Evolutionary conservation across 2,329 filamentous ascomycete genomes (phyloP).

Genomic region (Sporothrix variecibatus): DNA sequence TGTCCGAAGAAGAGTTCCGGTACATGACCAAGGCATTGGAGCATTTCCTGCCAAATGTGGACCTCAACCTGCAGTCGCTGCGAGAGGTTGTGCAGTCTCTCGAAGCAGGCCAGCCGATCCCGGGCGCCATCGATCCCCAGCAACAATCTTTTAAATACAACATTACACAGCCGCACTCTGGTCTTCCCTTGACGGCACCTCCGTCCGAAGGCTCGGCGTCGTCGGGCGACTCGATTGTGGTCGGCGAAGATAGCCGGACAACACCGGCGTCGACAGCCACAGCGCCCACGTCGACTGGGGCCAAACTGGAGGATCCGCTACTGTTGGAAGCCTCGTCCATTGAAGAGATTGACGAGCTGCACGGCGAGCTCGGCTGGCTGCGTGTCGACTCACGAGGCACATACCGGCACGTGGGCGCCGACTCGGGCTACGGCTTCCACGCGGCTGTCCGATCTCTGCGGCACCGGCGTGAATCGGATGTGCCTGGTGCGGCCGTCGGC

Average conservation of each 20-base stretch:
- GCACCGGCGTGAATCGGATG: conserved; percentile 25
- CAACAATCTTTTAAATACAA: not conserved
- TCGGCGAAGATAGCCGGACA: conserved; percentile 16
- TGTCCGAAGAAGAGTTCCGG: conserved; percentile 37
- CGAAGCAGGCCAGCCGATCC: not conserved
- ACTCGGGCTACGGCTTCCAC: conserved; percentile 35
- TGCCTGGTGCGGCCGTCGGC: not conserved
- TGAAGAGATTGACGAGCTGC: conserved; percentile 33
- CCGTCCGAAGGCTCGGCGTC: conserved; percentile 12
- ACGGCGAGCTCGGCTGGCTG: conserved; percentile 34
- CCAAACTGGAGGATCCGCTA: conserved; percentile 15
- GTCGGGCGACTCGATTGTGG: conserved; percentile 25
- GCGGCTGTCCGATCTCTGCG: conserved; percentile 34
- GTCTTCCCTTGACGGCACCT: not conserved
- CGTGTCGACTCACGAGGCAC: conserved; percentile 33
- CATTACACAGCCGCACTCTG: not conserved
- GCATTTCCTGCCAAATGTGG: conserved; percentile 35
- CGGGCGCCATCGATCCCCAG: not conserved
- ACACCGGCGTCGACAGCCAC: conserved; percentile 7
- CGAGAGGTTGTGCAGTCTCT: conserved; percentile 30
- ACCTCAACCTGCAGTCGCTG: conserved; percentile 34
- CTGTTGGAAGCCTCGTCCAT: conserved; percentile 23
- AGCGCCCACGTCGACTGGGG: not conserved
- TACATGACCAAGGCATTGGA: conserved; percentile 37
- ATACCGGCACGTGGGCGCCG: conserved; percentile 33